Evolutionary conservation across 352 stramenopile species (phyloP).

Genomic region (Aphanomyces astaci): DNA sequence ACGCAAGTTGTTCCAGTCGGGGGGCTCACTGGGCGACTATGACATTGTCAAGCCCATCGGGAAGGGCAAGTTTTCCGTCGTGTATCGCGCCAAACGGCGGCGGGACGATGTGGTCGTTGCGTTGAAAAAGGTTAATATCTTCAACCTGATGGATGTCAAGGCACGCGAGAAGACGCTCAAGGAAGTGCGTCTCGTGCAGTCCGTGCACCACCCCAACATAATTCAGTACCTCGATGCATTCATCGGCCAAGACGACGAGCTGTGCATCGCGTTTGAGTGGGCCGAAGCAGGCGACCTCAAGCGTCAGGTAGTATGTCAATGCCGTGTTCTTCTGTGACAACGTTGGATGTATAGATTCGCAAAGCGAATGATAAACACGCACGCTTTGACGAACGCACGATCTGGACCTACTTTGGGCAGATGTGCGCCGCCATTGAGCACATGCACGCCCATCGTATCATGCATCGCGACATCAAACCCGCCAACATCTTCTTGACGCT

Average conservation of each 20-base stretch:
- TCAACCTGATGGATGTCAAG: conserved; percentile 86
- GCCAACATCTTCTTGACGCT: conserved; percentile 92
- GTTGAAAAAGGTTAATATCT: conserved; percentile 92
- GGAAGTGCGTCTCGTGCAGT: conserved; percentile 85
- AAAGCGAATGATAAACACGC: conserved; percentile 80
- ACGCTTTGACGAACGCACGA: conserved; percentile 86
- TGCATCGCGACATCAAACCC: conserved; percentile 92
- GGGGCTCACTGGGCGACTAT: conserved; percentile 59
- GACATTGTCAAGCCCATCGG: conserved; percentile 84
- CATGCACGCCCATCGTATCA: conserved; percentile 85
- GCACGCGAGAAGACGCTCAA: conserved; percentile 88
- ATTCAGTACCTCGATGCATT: conserved; percentile 91
- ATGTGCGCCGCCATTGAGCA: conserved; percentile 81
- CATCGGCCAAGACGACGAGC: conserved; percentile 73
- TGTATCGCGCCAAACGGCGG: conserved; percentile 78
- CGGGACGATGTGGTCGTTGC: conserved; percentile 68
- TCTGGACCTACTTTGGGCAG: conserved; percentile 92
- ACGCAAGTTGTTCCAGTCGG: conserved; percentile 48
- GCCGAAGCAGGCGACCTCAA: conserved; percentile 90
- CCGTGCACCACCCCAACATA: conserved; percentile 84
- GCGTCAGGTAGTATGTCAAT: conserved; percentile 46
- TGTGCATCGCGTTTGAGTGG: conserved; percentile 93
- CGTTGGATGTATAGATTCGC: conserved; percentile 60
- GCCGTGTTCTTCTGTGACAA: background rate
- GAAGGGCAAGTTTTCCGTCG: conserved; percentile 91